Percentiles rank a stretch among this genome's conserved stretches.
phyloP scores from a whole-genome alignment of 163 green algal genomes.

The Trebouxiophyceae sp. region DNA sequence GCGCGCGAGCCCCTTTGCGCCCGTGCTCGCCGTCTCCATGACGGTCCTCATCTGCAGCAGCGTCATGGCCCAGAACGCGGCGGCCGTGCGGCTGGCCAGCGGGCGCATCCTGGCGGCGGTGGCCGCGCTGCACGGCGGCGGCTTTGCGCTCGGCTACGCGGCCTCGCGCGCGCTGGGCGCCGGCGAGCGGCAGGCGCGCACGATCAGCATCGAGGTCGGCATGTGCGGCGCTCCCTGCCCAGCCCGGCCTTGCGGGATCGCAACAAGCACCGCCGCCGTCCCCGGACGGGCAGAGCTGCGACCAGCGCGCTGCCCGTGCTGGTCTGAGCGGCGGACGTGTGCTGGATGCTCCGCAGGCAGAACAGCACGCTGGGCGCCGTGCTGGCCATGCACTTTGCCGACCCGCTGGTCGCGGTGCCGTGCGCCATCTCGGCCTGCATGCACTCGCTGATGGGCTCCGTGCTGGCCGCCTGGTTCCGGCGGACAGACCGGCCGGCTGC shows the following conservation, averaged over 20 bases:
- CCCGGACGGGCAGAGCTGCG: too few species aligned
- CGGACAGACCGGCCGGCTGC: too few species aligned
- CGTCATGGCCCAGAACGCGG: slow-evolving; percentile 42
- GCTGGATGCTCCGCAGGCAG: background rate
- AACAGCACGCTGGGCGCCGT: slow-evolving; percentile 36
- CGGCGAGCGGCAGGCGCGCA: slow-evolving; percentile 36
- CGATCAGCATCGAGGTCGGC: slow-evolving; percentile 61
- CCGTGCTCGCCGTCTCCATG: slow-evolving; percentile 22
- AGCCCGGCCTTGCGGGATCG: too few species aligned
- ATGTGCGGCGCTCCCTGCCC: background rate
- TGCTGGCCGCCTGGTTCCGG: slow-evolving; percentile 47
- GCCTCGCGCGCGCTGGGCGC: slow-evolving; percentile 33
- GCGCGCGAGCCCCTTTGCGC: slow-evolving; percentile 17
- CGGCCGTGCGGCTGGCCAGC: slow-evolving; percentile 37
- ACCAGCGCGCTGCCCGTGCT: too few species aligned
- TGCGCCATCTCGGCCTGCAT: slow-evolving; percentile 67
- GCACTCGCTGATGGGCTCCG: slow-evolving; percentile 58
- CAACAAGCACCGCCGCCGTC: too few species aligned
- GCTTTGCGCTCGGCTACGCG: slow-evolving; percentile 61
- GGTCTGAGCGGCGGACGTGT: too few species aligned
- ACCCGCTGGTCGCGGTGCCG: slow-evolving; percentile 50
- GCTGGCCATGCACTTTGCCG: slow-evolving; percentile 55
- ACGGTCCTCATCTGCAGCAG: slow-evolving; percentile 32
- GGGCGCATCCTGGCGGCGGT: slow-evolving; percentile 40
- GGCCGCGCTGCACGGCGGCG: slow-evolving; percentile 43